Percentiles rank a stretch among this genome's conserved stretches.
These are phyloP conservation scores for Penicillium pancosmium DNA, from an alignment of 495 filamentous ascomycete species.

Conservation along the genomic window DNA sequence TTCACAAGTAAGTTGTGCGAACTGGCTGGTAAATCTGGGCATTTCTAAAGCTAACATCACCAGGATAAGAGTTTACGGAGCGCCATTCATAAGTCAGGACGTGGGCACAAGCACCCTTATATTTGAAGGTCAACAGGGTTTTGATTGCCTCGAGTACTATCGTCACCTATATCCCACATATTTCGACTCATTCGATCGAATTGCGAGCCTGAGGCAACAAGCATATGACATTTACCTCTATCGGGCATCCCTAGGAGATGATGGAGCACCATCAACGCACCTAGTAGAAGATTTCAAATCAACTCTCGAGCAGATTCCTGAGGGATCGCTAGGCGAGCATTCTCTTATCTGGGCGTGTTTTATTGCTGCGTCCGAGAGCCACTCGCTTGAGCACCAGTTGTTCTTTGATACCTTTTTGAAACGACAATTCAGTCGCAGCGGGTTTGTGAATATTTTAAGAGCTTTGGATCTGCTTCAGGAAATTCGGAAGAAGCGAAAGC, in stretches of 20 bases:
- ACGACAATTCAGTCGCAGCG: neutral
- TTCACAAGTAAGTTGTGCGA: neutral
- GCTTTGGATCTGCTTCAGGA: slow-evolving; percentile 1
- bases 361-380: neutral
- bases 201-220: neutral
- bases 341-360: slow-evolving; percentile 1
- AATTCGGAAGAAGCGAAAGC: neutral
- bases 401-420: neutral
- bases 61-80: neutral
- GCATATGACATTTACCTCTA: slow-evolving; percentile 1
- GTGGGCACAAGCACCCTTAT: neutral
- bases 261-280: neutral
- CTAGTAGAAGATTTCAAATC: neutral
- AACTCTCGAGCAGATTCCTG: neutral
- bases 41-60: neutral
- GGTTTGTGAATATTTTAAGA: neutral
- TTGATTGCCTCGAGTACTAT: neutral
- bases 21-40: neutral
- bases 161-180: neutral
- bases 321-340: neutral
- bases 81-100: neutral
- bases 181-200: neutral
- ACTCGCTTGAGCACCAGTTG: neutral
- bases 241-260: neutral
- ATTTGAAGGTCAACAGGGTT: neutral